Evolutionary conservation across 2,329 filamentous ascomycete genomes (phyloP), one percentile per base, ranked within the genome.

Genomic region (Dactylella cylindrospora): DNA sequence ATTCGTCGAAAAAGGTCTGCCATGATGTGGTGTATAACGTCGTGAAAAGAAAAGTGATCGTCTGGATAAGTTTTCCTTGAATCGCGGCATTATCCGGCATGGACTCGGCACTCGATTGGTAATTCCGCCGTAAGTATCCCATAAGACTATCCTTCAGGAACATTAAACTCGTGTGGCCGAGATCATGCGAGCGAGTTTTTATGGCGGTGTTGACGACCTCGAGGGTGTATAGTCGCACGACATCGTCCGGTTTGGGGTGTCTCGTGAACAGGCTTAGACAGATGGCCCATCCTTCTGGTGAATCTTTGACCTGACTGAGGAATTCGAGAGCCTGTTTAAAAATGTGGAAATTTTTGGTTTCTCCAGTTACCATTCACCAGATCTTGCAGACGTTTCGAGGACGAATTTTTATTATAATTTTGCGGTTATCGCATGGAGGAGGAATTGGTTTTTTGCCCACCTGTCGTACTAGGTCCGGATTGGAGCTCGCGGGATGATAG

Each of bases 21-120:
- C 93, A 98, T 29, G 86, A 86, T 47, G 85, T 82, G 47, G 83
- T 83, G 73, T 98, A 98, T 50, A 95, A 79, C 9, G 84, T 83
- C 28, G 89, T 86, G 73, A 98, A 98, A 44, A 98, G 83, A 70
- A 89, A 93, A 7, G 93, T 98, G 69, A 98, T 77, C 9, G 90
- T 95, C 75, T 98, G 93, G 38, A 91, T 90, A 67, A 98, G 82
- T 75, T 98, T 98, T 76, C 97, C 98, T 75, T 97, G 91, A 35
- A 98, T 84, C 66, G 82, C 81, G 19, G 82, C 73, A 6, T 84
- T 82, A 72, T 98, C 93, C 65, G 84, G 75, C 46, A 77, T 74
- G 57, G 78, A 77, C 51, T 80, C 78, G 25, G 66, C 69, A 7
- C 76, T 73, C 26, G 76, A 76, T 17, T 71, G 71, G 17, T 75